phyloP scores from a whole-genome alignment of 2,329 filamentous ascomycete species.

The Fusarium irregulare region DNA sequence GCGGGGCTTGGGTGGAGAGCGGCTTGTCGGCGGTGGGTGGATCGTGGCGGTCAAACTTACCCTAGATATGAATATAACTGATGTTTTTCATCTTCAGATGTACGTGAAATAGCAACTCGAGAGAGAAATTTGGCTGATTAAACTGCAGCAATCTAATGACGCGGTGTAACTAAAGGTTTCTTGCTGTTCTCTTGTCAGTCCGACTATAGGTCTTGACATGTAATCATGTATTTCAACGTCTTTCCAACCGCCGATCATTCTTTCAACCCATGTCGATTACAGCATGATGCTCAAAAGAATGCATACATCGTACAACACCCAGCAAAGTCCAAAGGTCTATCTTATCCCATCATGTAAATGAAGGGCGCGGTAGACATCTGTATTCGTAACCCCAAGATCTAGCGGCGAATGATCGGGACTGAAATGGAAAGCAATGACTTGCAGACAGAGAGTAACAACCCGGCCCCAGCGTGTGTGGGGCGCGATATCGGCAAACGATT shows the following conservation, averaged over 20 bases:
- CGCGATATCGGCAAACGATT: conserved; percentile 37
- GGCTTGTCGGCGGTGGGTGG: conserved; percentile 19
- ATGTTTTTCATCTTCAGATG: background rate
- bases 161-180: background rate
- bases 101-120: background rate
- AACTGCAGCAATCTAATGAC: fast-evolving
- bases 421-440: conserved; percentile 13
- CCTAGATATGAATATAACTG: conserved; percentile 10
- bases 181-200: background rate
- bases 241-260: background rate
- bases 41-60: conserved; percentile 7
- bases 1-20: conserved; percentile 16
- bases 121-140: background rate
- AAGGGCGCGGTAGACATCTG: conserved; percentile 16
- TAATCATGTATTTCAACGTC: background rate
- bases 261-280: background rate
- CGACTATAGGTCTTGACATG: no score
- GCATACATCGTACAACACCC: background rate
- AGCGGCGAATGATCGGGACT: conserved; percentile 16
- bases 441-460: conserved; percentile 8
- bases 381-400: background rate
- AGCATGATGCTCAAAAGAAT: background rate
- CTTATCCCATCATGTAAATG: background rate
- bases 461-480: conserved; percentile 25
- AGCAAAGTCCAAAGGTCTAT: background rate